phyloP scores from a whole-genome alignment of 75 land plant genomes.

The Cunninghamia lanceolata region DNA sequence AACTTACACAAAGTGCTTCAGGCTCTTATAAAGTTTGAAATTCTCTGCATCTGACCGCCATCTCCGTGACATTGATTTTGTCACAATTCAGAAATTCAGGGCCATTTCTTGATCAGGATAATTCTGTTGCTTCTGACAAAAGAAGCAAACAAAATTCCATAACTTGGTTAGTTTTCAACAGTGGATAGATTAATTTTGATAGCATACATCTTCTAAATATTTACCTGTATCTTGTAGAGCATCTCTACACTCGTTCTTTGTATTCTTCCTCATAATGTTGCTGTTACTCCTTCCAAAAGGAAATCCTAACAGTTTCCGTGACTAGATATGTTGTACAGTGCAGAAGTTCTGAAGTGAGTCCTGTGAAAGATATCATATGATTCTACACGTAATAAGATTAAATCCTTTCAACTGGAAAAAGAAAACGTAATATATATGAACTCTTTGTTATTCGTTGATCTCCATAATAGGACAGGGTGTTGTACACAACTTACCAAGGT shows the following conservation, averaged over 20 bases:
- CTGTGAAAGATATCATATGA: background rate
- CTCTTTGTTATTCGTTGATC: background rate
- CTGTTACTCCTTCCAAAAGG: background rate
- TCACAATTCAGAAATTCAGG: background rate
- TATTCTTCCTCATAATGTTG: background rate
- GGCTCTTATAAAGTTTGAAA: no score
- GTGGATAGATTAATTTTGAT: background rate
- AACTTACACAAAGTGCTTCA: no score
- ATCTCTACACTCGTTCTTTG: background rate
- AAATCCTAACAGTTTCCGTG: background rate
- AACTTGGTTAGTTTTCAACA: background rate
- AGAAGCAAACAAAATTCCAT: background rate
- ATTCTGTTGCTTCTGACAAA: background rate
- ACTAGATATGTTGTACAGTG: background rate
- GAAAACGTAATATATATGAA: background rate
- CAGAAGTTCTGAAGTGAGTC: background rate
- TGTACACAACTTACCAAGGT: background rate
- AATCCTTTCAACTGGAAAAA: background rate
- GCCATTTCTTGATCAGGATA: background rate
- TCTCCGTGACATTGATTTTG: background rate
- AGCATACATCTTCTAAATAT: background rate
- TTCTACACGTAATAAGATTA: background rate
- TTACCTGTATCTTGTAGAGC: background rate
- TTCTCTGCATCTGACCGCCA: no score
- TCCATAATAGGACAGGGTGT: background rate